Evolutionary conservation across 768 basidiomycete genomes (phyloP), one percentile per base, ranked within the genome.

Genomic region (Mycena venus): DNA sequence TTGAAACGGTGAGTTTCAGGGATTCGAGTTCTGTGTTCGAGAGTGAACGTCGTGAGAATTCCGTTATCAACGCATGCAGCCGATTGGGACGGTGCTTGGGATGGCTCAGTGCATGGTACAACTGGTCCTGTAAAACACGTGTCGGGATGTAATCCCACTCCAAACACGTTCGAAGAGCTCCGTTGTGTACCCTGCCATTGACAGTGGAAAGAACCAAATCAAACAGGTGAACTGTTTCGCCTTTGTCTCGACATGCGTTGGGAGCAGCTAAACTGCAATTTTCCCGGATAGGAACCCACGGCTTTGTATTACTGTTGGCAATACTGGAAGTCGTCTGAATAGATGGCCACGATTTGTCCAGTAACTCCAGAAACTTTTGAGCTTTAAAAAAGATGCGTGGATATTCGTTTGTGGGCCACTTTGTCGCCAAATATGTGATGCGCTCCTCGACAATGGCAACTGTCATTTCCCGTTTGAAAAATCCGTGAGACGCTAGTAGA

Each of bases 91-190:
- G 76, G 40, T 75, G 42, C 32, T 49, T 29, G 6, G 27, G 7
- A 49, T 72, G 44, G 10, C 38, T 38, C 23, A 75, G 68, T 7
- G 76, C 67, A 32, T 56, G n/a, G 1, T 23, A 12, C 14, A 74
- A 47, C 23, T 77, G 76, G 2, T 68, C 27, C 17, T 55, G 67
- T 7, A 77, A 40, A 32, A 70, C 40, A 36, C 19, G 55, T 5
- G 34, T 64, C 12, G 73, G 66, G 31, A 75, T 31, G 9, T 15
- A 27, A 27, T 63, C 60, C 76, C 76, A 77, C 21, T 70, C 76
- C 29, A 77, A 21, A 8, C 44, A 40, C 17, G 6, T 23, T 51
- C 70, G 69, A 34, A 77, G 70, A n/a, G 34, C 42, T 27, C 27
- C 14, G 62, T 67, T 49, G 19, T 29, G 14, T 15, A 77, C 51